phyloP scores from a whole-genome alignment of 2,329 filamentous ascomycete species.

The Mollisiaceae sp. region DNA sequence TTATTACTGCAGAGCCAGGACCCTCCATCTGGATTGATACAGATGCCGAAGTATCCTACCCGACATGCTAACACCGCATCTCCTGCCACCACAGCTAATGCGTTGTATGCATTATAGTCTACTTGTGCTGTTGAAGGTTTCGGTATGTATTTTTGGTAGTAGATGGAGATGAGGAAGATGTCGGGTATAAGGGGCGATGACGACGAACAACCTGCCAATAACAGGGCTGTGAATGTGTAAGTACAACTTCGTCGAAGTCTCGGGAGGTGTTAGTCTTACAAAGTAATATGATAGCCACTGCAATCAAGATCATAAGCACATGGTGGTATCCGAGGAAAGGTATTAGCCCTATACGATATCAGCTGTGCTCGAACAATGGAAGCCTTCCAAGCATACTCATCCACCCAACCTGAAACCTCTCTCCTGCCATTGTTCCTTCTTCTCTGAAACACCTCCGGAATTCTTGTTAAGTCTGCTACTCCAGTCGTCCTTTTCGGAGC shows the following conservation, averaged over 20 bases:
- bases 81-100: conserved; percentile 89
- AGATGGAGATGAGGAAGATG: conserved; percentile 98
- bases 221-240: conserved; percentile 65
- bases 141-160: conserved; percentile 84
- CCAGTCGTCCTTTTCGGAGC: conserved; percentile 42
- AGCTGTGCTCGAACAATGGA: conserved; percentile 14
- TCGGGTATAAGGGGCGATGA: conserved; percentile 92
- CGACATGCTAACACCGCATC: conserved; percentile 83
- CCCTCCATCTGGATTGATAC: conserved; percentile 88
- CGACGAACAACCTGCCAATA: conserved; percentile 94
- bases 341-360: conserved; percentile 58
- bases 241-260: conserved; percentile 29
- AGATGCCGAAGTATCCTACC: conserved; percentile 98
- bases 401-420: conserved; percentile 41
- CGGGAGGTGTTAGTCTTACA: conserved; percentile 68
- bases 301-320: conserved; percentile 97
- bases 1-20: conserved; percentile 97
- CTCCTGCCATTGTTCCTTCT: conserved; percentile 33
- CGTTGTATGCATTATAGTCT: conserved; percentile 82
- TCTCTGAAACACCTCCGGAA: conserved; percentile 26
- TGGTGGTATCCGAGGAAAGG: conserved; percentile 77
- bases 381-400: conserved; percentile 40
- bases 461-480: conserved; percentile 37
- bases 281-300: conserved; percentile 88
- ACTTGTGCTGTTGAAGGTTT: conserved; percentile 86